A percentile compares a stretch with the other conserved stretches of the same genome.
Conservation (phyloP, 1,284 basidiomycete genomes). For the Rhodofomes roseus region DNA sequence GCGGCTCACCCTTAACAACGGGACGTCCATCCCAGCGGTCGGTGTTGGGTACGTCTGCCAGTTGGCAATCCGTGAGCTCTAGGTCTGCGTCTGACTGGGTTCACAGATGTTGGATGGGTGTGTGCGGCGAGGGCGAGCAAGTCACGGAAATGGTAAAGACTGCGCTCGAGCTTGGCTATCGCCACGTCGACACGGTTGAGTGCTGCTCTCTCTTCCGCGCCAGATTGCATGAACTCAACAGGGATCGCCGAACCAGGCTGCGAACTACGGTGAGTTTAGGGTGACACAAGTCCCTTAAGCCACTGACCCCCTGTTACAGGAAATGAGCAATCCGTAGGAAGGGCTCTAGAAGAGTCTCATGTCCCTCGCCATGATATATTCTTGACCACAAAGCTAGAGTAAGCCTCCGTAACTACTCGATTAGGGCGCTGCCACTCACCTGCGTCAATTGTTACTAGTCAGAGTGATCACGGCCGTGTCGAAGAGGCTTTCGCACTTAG, state of each 20-base stretch:
- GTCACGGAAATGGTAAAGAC: background rate
- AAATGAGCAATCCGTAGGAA: background rate
- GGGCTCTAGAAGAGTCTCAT: background rate
- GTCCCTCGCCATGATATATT: background rate
- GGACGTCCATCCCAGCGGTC: background rate
- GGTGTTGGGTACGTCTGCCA: background rate
- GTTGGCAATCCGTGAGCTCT: background rate
- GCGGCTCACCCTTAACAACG: background rate
- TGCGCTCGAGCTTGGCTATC: background rate
- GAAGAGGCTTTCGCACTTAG: slow-evolving; percentile 25
- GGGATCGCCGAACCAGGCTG: background rate
- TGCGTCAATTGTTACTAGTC: background rate
- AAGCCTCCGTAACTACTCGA: background rate
- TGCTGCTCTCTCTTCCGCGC: background rate
- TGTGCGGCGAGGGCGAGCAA: background rate
- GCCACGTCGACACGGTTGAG: background rate
- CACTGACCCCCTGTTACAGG: background rate
- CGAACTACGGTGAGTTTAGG: background rate
- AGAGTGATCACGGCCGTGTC: background rate
- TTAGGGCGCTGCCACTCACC: background rate
- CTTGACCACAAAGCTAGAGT: background rate
- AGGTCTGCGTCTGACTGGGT: background rate
- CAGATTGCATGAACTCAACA: background rate
- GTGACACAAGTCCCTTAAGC: background rate
- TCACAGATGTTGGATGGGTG: background rate